Conservation (phyloP, 306 rosid species). For the Rosa lucieae region DNA sequence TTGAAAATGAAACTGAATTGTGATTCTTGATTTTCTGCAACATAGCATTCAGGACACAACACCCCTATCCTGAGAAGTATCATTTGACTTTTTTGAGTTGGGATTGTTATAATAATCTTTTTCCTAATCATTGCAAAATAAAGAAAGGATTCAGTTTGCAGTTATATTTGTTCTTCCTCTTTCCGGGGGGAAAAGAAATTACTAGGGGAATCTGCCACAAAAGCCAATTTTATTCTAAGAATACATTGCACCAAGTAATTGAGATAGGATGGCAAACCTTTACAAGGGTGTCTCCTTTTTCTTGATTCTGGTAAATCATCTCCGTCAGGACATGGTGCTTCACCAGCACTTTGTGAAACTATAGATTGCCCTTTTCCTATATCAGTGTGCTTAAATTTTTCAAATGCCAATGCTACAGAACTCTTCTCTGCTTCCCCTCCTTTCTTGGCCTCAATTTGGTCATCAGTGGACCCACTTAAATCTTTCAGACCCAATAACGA, state of each 20-base stretch:
- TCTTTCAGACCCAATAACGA: slow-evolving; percentile 47
- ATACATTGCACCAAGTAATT: not conserved
- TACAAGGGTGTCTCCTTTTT: slow-evolving; percentile 58
- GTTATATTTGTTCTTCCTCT: not conserved
- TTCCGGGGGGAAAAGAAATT: too few relatives aligned
- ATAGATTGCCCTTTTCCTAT: slow-evolving; percentile 32
- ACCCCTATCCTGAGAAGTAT: not conserved
- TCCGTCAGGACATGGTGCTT: slow-evolving; percentile 32
- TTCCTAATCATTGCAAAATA: not conserved
- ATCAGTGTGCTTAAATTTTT: slow-evolving; percentile 58
- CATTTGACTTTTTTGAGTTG: not conserved
- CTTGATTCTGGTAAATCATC: slow-evolving; percentile 43
- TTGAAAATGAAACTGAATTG: not conserved
- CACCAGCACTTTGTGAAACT: slow-evolving; percentile 31
- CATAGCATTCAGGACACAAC: not conserved
- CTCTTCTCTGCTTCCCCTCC: slow-evolving; percentile 37
- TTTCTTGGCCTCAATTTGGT: slow-evolving; percentile 25
- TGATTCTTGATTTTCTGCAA: not conserved
- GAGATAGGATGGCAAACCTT: slow-evolving; percentile 50
- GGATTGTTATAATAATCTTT: not conserved
- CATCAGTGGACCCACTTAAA: slow-evolving; percentile 22
- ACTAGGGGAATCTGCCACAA: slow-evolving; percentile 9
- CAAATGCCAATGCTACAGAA: slow-evolving; percentile 39
- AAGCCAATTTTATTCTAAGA: not conserved
- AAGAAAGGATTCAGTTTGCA: not conserved